phyloP scores from a whole-genome alignment of 139 green algal species.

The Chlamydomonas sp. region DNA sequence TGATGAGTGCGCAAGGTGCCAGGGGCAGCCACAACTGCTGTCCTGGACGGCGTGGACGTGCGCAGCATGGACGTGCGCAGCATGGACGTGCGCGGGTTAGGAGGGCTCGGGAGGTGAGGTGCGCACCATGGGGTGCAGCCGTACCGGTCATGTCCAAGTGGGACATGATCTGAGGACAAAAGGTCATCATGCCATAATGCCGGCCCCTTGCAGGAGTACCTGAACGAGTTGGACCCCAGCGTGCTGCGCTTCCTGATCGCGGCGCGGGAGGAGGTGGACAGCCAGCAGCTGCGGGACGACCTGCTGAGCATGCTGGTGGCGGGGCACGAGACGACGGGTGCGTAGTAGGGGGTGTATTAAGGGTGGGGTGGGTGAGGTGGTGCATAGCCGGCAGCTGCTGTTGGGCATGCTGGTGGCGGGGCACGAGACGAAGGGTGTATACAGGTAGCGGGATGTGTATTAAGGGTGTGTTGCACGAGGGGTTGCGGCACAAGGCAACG shows the following conservation, averaged over 20 bases:
- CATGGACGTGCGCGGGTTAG: too few species aligned
- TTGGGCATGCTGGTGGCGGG: not conserved
- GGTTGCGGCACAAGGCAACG: not conserved
- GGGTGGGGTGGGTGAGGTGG: not conserved
- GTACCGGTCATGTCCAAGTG: too few species aligned
- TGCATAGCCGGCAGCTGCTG: not conserved
- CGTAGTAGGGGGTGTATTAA: not conserved
- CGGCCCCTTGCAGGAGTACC: constrained; percentile 67
- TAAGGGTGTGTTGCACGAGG: not conserved
- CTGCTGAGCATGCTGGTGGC: constrained; percentile 99
- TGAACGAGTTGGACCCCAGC: constrained; percentile 91
- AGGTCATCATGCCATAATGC: not conserved
- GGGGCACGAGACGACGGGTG: constrained; percentile 97
- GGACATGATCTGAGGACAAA: not conserved
- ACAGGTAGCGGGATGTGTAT: not conserved
- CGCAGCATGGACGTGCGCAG: too few species aligned
- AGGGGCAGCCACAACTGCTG: too few species aligned
- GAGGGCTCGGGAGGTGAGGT: not conserved
- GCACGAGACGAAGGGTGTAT: not conserved
- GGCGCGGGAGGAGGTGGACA: constrained; percentile 90
- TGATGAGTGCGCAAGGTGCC: too few species aligned
- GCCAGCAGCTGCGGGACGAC: constrained; percentile 94
- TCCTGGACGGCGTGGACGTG: too few species aligned
- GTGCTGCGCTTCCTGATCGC: constrained; percentile 97
- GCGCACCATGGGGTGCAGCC: not conserved